Conservation (phyloP, 2,329 filamentous ascomycete species). For the Hirsutella minnesotensis region DNA sequence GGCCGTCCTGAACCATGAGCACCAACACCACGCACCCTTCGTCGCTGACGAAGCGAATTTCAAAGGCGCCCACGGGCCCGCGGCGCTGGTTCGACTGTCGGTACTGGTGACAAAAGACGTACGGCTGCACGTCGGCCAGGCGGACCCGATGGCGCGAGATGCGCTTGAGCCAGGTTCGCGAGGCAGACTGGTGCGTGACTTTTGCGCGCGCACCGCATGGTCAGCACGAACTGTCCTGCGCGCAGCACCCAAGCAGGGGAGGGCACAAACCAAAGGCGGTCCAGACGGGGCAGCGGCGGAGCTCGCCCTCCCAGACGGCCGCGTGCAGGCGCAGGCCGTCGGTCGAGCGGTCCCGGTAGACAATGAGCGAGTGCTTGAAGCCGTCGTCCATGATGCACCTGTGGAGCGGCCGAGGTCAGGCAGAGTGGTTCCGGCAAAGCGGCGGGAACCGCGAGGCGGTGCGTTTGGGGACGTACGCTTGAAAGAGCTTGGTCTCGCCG, state of each 20-base stretch:
- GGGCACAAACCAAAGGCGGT: slow-evolving; percentile 45
- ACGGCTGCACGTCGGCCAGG: slow-evolving; percentile 42
- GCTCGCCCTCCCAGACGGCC: slow-evolving; percentile 40
- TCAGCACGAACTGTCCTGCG: background rate
- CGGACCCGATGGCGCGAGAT: slow-evolving; percentile 34
- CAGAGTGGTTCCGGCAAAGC: too few species aligned
- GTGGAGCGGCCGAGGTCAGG: background rate
- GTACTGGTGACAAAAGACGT: slow-evolving; percentile 48
- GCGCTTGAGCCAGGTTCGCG: slow-evolving; percentile 37
- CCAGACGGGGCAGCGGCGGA: slow-evolving; percentile 47
- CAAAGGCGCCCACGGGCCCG: slow-evolving; percentile 34
- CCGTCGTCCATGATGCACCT: slow-evolving; percentile 46
- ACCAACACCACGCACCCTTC: slow-evolving; percentile 18
- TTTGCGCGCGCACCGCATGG: background rate
- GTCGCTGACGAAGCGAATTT: slow-evolving; percentile 35
- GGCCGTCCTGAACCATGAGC: too few species aligned
- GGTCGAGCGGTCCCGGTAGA: slow-evolving; percentile 38
- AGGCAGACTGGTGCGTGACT: slow-evolving; percentile 42
- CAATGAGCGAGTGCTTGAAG: slow-evolving; percentile 39
- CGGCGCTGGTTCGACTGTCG: slow-evolving; percentile 38
- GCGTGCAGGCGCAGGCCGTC: slow-evolving; percentile 42
- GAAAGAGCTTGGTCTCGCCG: slow-evolving; percentile 40
- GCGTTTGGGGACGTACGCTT: slow-evolving; percentile 42
- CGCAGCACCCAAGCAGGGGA: background rate
- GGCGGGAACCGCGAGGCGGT: too few species aligned